Conservation (phyloP, 192 early-diverging fungal genomes). For the Backusella tarrabulga region DNA sequence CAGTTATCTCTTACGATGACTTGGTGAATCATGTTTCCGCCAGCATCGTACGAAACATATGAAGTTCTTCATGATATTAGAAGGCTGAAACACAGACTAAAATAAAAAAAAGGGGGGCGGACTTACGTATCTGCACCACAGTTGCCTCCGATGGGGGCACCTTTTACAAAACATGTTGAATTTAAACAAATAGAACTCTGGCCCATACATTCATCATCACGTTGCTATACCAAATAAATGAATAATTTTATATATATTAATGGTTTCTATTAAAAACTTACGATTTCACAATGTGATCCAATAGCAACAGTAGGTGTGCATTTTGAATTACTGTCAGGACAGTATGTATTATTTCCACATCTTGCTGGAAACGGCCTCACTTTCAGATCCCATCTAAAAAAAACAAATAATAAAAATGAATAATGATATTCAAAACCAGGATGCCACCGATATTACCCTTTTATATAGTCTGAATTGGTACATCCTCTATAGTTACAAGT, state of each 20-base stretch:
- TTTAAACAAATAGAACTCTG: constrained; percentile 35
- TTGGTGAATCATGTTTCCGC: constrained; percentile 16
- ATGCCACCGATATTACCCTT: constrained; percentile 18
- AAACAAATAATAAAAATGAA: neutral
- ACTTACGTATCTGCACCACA: constrained; percentile 36
- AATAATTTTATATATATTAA: neutral
- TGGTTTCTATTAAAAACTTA: neutral
- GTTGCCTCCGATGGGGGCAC: constrained; percentile 25
- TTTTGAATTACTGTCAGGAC: constrained; percentile 36
- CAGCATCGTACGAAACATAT: constrained; percentile 26
- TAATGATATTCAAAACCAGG: neutral
- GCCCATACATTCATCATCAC: constrained; percentile 38
- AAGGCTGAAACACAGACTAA: neutral
- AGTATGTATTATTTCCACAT: constrained; percentile 25
- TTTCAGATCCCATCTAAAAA: constrained; percentile 24
- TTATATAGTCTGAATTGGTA: constrained; percentile 36
- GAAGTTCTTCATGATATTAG: constrained; percentile 11
- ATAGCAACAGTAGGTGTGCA: constrained; percentile 25
- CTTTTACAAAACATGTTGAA: constrained; percentile 27
- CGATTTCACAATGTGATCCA: constrained; percentile 29
- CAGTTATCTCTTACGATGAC: constrained; percentile 35
- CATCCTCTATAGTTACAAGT: constrained; percentile 32
- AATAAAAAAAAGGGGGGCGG: neutral
- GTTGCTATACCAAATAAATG: constrained; percentile 14
- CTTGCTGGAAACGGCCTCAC: constrained; percentile 21